phyloP scores from a whole-genome alignment of 1,284 basidiomycete genomes.

The Fomitopsis pinicola region DNA sequence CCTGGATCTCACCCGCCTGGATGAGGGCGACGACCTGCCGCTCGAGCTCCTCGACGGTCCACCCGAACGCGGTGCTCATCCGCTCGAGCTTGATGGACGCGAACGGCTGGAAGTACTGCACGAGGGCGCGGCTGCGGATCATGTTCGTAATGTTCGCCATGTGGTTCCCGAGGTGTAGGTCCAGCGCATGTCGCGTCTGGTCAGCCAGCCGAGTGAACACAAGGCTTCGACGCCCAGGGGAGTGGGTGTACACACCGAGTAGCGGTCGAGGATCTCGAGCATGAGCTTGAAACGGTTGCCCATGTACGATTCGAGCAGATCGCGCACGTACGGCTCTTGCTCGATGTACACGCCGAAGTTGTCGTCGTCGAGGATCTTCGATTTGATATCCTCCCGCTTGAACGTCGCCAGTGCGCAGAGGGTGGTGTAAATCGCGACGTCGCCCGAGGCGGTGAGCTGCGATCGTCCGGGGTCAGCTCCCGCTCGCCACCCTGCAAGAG shows the following conservation, averaged over 20 bases:
- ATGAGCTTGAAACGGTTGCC: slow-evolving; percentile 78
- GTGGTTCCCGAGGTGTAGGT: slow-evolving; percentile 71
- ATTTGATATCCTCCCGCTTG: slow-evolving; percentile 63
- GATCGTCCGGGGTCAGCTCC: not conserved
- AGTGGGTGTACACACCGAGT: slow-evolving; percentile 52
- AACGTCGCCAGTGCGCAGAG: slow-evolving; percentile 79
- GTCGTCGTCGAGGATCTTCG: slow-evolving; percentile 65
- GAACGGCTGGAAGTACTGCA: slow-evolving; percentile 87
- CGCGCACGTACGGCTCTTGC: slow-evolving; percentile 79
- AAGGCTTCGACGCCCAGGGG: not conserved
- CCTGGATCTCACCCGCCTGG: slow-evolving; percentile 69
- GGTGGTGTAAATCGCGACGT: slow-evolving; percentile 81
- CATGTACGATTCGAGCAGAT: slow-evolving; percentile 80
- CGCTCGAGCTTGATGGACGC: slow-evolving; percentile 73
- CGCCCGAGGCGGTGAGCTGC: slow-evolving; percentile 70
- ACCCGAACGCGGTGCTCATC: slow-evolving; percentile 82
- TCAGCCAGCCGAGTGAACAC: not conserved
- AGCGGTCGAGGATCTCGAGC: slow-evolving; percentile 65
- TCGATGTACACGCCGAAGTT: slow-evolving; percentile 77
- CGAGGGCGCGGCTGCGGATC: slow-evolving; percentile 69
- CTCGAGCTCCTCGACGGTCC: slow-evolving; percentile 66
- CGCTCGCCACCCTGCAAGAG: not conserved
- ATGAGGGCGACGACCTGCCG: slow-evolving; percentile 71
- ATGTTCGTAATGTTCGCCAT: slow-evolving; percentile 53
- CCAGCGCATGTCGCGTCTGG: slow-evolving; percentile 70